A percentile compares a stretch with the other conserved stretches of the same genome.
Conservation (phyloP, 305 asterid species). For the Lippia alba region DNA sequence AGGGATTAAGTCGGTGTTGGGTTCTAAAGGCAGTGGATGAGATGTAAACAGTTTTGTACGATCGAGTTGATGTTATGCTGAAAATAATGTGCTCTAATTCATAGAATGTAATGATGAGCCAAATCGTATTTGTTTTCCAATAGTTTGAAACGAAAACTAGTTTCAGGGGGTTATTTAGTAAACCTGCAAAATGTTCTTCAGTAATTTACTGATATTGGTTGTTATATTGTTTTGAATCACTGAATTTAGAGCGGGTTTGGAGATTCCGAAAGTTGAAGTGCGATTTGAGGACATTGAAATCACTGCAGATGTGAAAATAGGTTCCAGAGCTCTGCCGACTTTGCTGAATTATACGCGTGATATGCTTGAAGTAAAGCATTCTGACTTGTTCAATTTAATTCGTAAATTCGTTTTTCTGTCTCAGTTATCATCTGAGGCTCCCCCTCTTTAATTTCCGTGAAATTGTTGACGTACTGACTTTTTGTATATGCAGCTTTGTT, state of each 20-base stretch:
- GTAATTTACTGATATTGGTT: slow-evolving; percentile 9
- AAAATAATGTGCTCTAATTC: not conserved
- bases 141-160: no score
- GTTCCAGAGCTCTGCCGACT: slow-evolving; percentile 81
- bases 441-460: not conserved
- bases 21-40: not conserved
- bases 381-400: slow-evolving; percentile 1
- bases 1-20: not conserved
- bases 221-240: slow-evolving; percentile 1
- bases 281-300: slow-evolving; percentile 65
- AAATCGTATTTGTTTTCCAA: not conserved
- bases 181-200: not conserved
- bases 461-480: not conserved
- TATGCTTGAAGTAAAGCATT: slow-evolving; percentile 54
- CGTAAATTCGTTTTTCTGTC: not conserved
- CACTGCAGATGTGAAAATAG: slow-evolving; percentile 60
- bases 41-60: not conserved
- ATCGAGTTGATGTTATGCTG: slow-evolving; percentile 14
- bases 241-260: slow-evolving; percentile 57
- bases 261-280: slow-evolving; percentile 71
- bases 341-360: slow-evolving; percentile 64
- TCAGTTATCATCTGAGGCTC: not conserved
- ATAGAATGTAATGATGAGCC: not conserved
- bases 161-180: not conserved
- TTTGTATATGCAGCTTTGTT: slow-evolving; percentile 47